Percentiles rank a stretch among this genome's conserved stretches.
phyloP scores from a whole-genome alignment of 768 basidiomycete genomes.

The Phaeotremella skinneri region DNA sequence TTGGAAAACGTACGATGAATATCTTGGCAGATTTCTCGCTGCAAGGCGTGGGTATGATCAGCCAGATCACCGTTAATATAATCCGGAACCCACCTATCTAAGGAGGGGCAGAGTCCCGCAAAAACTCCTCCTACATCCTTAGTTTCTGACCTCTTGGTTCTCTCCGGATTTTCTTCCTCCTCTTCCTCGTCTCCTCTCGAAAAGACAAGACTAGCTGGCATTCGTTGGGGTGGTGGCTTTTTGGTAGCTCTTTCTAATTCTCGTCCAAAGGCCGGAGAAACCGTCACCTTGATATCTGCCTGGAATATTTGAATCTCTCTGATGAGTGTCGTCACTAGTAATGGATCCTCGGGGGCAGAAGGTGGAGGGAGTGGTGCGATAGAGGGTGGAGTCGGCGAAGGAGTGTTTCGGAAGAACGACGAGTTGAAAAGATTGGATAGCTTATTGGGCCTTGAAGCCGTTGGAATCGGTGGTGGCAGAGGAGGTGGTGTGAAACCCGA shows the following conservation, averaged over 20 bases:
- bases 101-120: slow-evolving; percentile 78
- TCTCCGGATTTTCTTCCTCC: slow-evolving; percentile 57
- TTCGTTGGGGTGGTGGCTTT: slow-evolving; percentile 77
- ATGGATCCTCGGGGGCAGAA: slow-evolving; percentile 46
- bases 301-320: slow-evolving; percentile 47
- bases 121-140: slow-evolving; percentile 76
- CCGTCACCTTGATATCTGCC: slow-evolving; percentile 50
- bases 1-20: slow-evolving; percentile 69
- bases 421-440: slow-evolving; percentile 27
- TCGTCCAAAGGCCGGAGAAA: slow-evolving; percentile 43
- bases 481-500: slow-evolving; percentile 46
- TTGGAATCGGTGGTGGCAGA: slow-evolving; percentile 38
- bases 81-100: slow-evolving; percentile 64
- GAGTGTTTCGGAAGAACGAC: slow-evolving; percentile 37
- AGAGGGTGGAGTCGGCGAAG: slow-evolving; percentile 22
- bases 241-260: slow-evolving; percentile 90
- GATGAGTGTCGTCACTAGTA: slow-evolving; percentile 37
- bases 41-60: slow-evolving; percentile 1
- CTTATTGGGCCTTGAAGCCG: slow-evolving; percentile 31
- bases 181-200: slow-evolving; percentile 42
- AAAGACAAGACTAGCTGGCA: slow-evolving; percentile 81
- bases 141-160: slow-evolving; percentile 72
- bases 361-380: slow-evolving; percentile 33
- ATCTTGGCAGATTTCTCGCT: slow-evolving; percentile 64
- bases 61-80: too few relatives aligned